A percentile compares a stretch with the other conserved stretches of the same genome.
phyloP scores from a whole-genome alignment of 345 rosid genomes.

The Linum usitatissimum region DNA sequence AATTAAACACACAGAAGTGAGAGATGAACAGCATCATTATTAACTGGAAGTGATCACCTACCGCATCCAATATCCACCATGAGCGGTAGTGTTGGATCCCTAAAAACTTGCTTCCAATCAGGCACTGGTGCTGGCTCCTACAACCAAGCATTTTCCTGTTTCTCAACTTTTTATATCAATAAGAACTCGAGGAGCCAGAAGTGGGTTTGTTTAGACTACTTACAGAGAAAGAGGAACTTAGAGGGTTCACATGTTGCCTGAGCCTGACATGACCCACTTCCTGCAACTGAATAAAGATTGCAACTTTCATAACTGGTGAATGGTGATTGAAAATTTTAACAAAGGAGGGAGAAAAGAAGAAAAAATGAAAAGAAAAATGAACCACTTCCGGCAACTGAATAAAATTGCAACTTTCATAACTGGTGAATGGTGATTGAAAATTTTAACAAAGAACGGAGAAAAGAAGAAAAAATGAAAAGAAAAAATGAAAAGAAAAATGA shows the following conservation, averaged over 20 bases:
- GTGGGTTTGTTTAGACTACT: conserved; percentile 14
- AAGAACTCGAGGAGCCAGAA: not conserved
- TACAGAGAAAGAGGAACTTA: conserved; percentile 34
- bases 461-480: not conserved
- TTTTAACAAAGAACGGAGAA: not conserved
- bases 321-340: not conserved
- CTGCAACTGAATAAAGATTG: conserved; percentile 25
- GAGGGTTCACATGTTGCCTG: conserved; percentile 49
- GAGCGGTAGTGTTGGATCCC: conserved; percentile 69
- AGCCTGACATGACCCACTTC: conserved; percentile 68
- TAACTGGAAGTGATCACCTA: conserved; percentile 27
- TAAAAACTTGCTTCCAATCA: conserved; percentile 60
- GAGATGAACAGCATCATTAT: too few relatives aligned
- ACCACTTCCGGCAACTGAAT: conserved; percentile 42
- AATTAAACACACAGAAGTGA: too few relatives aligned
- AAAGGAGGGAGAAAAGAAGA: not conserved
- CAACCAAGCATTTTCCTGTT: conserved; percentile 1
- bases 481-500: too few relatives aligned
- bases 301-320: not conserved
- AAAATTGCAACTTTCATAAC: not conserved
- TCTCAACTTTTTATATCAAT: not conserved
- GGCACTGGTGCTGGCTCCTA: conserved; percentile 60
- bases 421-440: not conserved
- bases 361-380: not conserved
- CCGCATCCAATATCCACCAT: conserved; percentile 98